Evolutionary conservation across 768 basidiomycete species (phyloP).

Genomic region (Gloeostereum incarnatum): DNA sequence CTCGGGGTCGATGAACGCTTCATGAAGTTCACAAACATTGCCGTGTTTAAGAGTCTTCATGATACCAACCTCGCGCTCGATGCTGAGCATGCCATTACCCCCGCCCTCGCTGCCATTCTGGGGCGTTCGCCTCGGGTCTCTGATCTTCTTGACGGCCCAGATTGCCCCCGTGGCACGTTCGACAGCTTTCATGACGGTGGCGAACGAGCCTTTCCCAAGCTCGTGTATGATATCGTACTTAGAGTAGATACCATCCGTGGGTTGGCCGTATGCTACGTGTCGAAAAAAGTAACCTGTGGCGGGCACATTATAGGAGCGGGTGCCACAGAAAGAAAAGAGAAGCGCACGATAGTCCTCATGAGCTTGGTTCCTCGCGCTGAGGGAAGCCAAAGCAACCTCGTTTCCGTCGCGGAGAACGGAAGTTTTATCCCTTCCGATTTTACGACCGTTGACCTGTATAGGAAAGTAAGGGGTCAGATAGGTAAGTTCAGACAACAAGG

Average conservation of each 20-base stretch:
- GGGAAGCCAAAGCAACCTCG: conserved; percentile 73
- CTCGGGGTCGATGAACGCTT: conserved; percentile 65
- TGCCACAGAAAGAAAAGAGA: background rate
- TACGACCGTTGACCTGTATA: conserved; percentile 31
- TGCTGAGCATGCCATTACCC: conserved; percentile 25
- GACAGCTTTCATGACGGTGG: conserved; percentile 80
- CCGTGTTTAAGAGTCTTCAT: conserved; percentile 69
- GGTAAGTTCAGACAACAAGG: background rate
- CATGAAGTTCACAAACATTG: conserved; percentile 75
- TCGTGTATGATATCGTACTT: conserved; percentile 59
- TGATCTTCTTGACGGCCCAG: conserved; percentile 87
- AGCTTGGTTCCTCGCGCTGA: conserved; percentile 30
- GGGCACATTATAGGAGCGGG: background rate
- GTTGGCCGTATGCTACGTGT: conserved; percentile 41
- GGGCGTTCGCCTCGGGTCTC: conserved; percentile 32
- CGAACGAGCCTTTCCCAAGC: conserved; percentile 89
- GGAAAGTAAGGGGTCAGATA: conserved; percentile 11
- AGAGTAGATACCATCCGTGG: conserved; percentile 46
- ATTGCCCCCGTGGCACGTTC: conserved; percentile 59
- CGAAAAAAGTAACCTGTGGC: conserved; percentile 65
- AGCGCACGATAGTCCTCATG: conserved; percentile 71
- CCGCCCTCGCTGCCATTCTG: conserved; percentile 11
- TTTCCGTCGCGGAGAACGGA: conserved; percentile 43
- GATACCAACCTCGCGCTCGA: conserved; percentile 72
- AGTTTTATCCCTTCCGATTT: conserved; percentile 27